Evolutionary conservation across 768 basidiomycete genomes (phyloP), one percentile per base, ranked within the genome.

Genomic region (Lactarius deliciosus): DNA sequence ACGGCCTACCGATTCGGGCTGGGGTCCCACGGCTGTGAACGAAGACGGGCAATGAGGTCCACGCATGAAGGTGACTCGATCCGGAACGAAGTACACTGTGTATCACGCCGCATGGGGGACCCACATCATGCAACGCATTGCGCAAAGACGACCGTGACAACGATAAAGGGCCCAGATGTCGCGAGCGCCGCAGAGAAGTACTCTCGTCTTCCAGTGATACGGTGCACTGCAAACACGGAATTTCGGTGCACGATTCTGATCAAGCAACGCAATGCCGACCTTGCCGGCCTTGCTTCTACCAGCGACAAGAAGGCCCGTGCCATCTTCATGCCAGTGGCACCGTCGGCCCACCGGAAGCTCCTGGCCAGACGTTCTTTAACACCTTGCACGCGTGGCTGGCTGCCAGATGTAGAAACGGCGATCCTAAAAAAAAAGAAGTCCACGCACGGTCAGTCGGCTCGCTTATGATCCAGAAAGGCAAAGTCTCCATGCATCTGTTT

Each of bases 391-490:
- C 22, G 5, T 25, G 22, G 50, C 50, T 6, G 50, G 22, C 25
- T 7, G 50, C 50, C 15, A 25, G 22, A 16, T 53, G 10, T 15
- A 28, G 50, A 16, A 53, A 53, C 13, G 50, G 50, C 25, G 50
- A 53, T 53, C 50, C 50, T 25, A 25, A 13, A 53, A 25, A 10
- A 53, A 53, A 15, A 40, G 41, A 22, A 53, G 22, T 53, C 5
- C 2, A 25, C 13, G 11, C 22, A 25, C n/a, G 25, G 13, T 28
- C 15, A 7, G 13, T 28, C 25, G 7, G 13, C 11, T 53, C 25
- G 50, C 50, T 53, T 53, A 25, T 50, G 25, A 15, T 53, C 50
- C 13, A 53, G 50, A 53, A 25, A 53, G 50, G 50, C 50, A 50
- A 22, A 50, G 47, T 11, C 11, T 50, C 22, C 47, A 53, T 53